These are phyloP conservation scores for Verticillium zaregamsianum DNA, from an alignment of 2,329 filamentous ascomycete genomes.

Conservation along the genomic window DNA sequence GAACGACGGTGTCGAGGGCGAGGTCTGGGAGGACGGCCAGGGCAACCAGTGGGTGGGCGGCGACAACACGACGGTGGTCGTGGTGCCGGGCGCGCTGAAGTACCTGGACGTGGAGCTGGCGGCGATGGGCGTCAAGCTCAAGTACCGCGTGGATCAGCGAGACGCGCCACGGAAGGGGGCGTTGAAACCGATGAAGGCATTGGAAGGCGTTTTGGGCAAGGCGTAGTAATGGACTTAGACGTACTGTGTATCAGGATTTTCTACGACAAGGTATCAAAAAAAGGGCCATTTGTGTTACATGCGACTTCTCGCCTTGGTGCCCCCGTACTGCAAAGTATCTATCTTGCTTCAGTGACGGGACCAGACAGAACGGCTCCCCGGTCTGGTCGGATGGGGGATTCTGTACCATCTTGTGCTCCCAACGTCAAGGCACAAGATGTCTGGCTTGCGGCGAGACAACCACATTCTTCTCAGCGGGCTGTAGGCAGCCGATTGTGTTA, in stretches of 20 bases:
- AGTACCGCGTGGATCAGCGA: conserved; percentile 65
- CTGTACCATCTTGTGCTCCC: not conserved
- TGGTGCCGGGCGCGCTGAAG: conserved; percentile 87
- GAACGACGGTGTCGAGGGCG: conserved; percentile 56
- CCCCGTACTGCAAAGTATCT: too few species aligned
- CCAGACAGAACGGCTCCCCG: not conserved
- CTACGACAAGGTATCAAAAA: not conserved
- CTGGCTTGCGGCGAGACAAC: too few species aligned
- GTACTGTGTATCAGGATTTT: not conserved
- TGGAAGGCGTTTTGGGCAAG: conserved; percentile 7
- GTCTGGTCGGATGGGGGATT: not conserved
- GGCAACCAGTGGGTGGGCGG: conserved; percentile 83
- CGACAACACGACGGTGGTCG: conserved; percentile 85
- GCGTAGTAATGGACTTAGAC: not conserved
- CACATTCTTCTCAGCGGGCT: not conserved
- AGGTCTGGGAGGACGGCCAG: conserved; percentile 90
- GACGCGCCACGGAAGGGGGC: conserved; percentile 58
- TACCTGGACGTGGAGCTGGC: conserved; percentile 93
- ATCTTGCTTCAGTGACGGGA: not conserved
- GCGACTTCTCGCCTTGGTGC: not conserved
- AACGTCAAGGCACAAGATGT: not conserved
- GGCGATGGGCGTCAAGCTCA: conserved; percentile 94
- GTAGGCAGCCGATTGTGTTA: not conserved
- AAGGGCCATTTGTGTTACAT: not conserved
- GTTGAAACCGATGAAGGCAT: conserved; percentile 32